These are phyloP conservation scores for Taiozyma sp. DNA, from an alignment of 1,139 yeast species.

Conservation along the genomic window DNA sequence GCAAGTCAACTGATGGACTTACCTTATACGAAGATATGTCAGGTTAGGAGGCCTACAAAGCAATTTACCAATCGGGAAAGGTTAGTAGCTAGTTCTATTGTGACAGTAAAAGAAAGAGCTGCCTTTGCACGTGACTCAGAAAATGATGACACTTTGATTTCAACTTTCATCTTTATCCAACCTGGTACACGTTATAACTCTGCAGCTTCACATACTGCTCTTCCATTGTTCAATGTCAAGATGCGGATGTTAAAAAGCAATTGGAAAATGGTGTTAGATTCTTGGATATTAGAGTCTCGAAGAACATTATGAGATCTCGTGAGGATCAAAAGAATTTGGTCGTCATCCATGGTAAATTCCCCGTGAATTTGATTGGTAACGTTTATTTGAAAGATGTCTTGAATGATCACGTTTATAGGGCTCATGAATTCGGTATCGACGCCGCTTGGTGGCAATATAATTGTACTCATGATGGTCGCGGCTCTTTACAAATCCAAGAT, in stretches of 20 bases:
- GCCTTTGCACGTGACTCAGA: too few relatives aligned
- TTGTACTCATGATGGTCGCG: conserved; percentile 62
- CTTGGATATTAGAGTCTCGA: conserved; percentile 64
- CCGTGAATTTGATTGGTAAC: conserved; percentile 62
- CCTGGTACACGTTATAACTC: conserved; percentile 77
- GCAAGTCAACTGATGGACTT: too few relatives aligned
- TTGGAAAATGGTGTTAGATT: conserved; percentile 71
- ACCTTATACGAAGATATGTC: too few relatives aligned
- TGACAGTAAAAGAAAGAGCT: conserved; percentile 29
- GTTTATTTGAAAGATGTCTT: conserved; percentile 43
- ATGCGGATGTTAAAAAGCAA: conserved; percentile 54
- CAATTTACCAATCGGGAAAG: too few relatives aligned
- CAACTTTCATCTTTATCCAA: conserved; percentile 54
- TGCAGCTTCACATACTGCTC: conserved; percentile 69
- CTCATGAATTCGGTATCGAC: conserved; percentile 53
- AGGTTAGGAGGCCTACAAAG: too few relatives aligned
- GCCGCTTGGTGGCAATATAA: conserved; percentile 69
- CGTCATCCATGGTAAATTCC: conserved; percentile 74
- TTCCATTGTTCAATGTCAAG: conserved; percentile 84
- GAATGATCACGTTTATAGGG: conserved; percentile 48
- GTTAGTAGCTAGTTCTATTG: too few relatives aligned
- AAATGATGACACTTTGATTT: conserved; percentile 45
- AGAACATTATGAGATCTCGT: conserved; percentile 39
- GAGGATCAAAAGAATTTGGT: conserved; percentile 51
- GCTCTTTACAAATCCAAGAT: conserved; percentile 65